A percentile compares a stretch with the other conserved stretches of the same genome.
phyloP scores from a whole-genome alignment of 148 eudicot species.

The Pouteria glomerata region DNA sequence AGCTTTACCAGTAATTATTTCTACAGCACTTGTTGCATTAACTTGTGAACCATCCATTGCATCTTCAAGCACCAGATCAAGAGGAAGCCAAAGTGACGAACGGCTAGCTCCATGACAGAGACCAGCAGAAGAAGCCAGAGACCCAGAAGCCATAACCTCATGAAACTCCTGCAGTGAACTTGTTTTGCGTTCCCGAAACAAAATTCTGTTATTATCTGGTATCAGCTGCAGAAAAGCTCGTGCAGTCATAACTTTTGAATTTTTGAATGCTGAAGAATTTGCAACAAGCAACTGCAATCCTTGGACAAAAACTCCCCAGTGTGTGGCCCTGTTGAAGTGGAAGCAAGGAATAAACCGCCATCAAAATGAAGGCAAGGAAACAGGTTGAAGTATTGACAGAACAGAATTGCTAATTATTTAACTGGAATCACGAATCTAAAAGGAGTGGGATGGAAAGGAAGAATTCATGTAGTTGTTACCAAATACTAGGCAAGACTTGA shows the following conservation, averaged over 20 bases:
- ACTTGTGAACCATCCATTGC: slow-evolving; percentile 82
- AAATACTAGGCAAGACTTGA: neutral
- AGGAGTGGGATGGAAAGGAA: neutral
- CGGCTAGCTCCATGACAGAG: slow-evolving; percentile 53
- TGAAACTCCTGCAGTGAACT: slow-evolving; percentile 35
- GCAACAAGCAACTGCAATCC: slow-evolving; percentile 52
- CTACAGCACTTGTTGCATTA: slow-evolving; percentile 75
- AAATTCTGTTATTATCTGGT: slow-evolving; percentile 33
- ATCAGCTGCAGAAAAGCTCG: slow-evolving; percentile 42
- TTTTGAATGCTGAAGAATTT: slow-evolving; percentile 54
- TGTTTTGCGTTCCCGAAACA: slow-evolving; percentile 27
- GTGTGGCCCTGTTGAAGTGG: slow-evolving; percentile 45
- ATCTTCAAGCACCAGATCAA: slow-evolving; percentile 86
- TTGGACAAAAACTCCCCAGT: slow-evolving; percentile 63
- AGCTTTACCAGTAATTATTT: slow-evolving; percentile 63
- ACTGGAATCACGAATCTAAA: neutral
- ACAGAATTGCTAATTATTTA: neutral
- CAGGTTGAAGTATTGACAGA: neutral
- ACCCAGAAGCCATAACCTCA: slow-evolving; percentile 28
- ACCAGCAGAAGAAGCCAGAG: slow-evolving; percentile 50
- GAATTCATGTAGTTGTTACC: neutral
- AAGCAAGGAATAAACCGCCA: neutral
- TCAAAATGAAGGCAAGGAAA: neutral
- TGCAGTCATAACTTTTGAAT: slow-evolving; percentile 44
- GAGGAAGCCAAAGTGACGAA: slow-evolving; percentile 87